phyloP scores from a whole-genome alignment of 2,329 filamentous ascomycete genomes.

The Macrophomina tecta region DNA sequence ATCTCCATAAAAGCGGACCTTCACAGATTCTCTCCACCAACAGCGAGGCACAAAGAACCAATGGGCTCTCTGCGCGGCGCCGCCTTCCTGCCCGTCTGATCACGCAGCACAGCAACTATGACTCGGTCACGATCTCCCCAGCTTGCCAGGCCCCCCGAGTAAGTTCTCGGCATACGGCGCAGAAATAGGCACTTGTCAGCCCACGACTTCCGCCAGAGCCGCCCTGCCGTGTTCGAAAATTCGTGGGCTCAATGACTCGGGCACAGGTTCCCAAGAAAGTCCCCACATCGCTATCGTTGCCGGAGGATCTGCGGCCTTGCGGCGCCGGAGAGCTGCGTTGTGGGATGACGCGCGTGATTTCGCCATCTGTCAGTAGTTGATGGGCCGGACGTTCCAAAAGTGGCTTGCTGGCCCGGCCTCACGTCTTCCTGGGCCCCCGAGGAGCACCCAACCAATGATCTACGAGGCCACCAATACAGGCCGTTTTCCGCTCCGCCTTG shows the following conservation, averaged over 20 bases:
- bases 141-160: not conserved
- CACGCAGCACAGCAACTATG: no score
- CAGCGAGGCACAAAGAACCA: not conserved
- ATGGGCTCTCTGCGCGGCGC: not conserved
- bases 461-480: not conserved
- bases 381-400: not conserved
- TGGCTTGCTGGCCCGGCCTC: not conserved
- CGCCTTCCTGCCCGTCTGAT: no score
- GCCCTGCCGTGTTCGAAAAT: not conserved
- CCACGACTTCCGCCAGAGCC: not conserved
- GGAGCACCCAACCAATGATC: not conserved
- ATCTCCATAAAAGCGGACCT: constrained; percentile 17
- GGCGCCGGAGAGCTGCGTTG: not conserved
- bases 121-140: no score
- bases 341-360: constrained; percentile 3
- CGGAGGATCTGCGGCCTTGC: constrained; percentile 1
- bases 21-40: not conserved
- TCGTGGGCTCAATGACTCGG: constrained; percentile 8
- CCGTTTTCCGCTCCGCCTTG: not conserved
- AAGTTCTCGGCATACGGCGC: not conserved
- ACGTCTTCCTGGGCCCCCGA: not conserved
- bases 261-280: not conserved
- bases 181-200: not conserved
- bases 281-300: not conserved
- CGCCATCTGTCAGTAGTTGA: constrained; percentile 15